Evolutionary conservation across 2,329 filamentous ascomycete species (phyloP), one percentile per base, ranked within the genome.

Genomic region (Ilyonectria mors-panacis): DNA sequence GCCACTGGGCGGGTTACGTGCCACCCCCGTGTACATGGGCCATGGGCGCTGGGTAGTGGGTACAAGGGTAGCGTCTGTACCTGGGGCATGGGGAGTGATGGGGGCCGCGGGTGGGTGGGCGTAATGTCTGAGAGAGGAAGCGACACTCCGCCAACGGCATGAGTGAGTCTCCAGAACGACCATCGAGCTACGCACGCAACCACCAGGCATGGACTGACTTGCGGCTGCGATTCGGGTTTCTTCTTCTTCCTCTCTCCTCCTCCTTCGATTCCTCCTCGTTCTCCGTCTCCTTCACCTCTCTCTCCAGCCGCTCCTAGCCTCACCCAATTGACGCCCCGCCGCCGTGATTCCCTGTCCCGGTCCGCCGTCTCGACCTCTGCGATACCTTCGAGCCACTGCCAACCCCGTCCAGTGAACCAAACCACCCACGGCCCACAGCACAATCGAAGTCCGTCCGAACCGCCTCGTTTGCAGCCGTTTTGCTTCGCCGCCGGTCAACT

Each of bases 141-240:
- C 71, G 70, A 70, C 70, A 65, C 70, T 72, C 69, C 71, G 71
- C 73, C 75, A 76, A 76, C 73, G 68, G 73, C 72, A 74, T 48
- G 62, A 66, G 60, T 44, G 53, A 68, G 67, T 68, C 68, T 69
- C 68, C 68, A 71, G 69, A 71, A 75, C 69, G 63, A 69, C 66
- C 69, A 68, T 66, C 67, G 44, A 67, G 59, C 48, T 63, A 67
- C 68, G 65, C 65, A 75, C 72, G 72, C 71, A 76, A 76, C 74
- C 70, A 74, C 71, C 71, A 78, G 71, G 69, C 75, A 76, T 76
- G 74, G 73, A 76, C 70, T 75, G 72, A 73, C 72, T 70, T 70
- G 67, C 30, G 63, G 65, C 69, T 70, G 65, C 67, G 68, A 68
- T 70, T 76, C 57, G 37, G 23, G 71, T 69, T 69, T 68, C 63